Evolutionary conservation across 768 basidiomycete genomes (phyloP).

Genomic region (Tricholoma flavovirens): DNA sequence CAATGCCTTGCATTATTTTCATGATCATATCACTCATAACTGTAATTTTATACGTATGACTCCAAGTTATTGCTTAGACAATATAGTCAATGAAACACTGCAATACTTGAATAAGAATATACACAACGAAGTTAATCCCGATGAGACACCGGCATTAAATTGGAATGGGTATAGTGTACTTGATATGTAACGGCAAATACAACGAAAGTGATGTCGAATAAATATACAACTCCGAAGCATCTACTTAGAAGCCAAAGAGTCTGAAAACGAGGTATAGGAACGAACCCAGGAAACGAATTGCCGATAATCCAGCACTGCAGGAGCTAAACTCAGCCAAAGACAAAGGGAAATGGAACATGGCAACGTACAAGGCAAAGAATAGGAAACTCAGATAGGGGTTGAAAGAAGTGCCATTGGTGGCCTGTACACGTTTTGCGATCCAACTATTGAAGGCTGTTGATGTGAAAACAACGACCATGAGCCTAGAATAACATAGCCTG

Average conservation of each 20-base stretch:
- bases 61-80: neutral
- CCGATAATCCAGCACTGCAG: constrained; percentile 68
- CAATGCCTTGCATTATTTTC: neutral
- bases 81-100: neutral
- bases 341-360: neutral
- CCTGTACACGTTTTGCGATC: constrained; percentile 54
- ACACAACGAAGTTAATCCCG: too few species aligned
- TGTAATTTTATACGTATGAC: neutral
- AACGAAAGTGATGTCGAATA: neutral
- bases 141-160: neutral
- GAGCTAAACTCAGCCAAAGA: neutral
- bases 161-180: neutral
- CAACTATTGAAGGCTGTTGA: constrained; percentile 71
- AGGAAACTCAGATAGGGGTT: constrained; percentile 88
- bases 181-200: neutral
- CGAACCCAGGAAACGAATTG: constrained; percentile 77
- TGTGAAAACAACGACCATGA: constrained; percentile 72
- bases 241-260: constrained; percentile 51
- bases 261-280: constrained; percentile 73
- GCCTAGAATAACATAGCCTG: constrained; percentile 28
- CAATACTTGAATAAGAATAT: too few species aligned
- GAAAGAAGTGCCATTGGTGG: constrained; percentile 51
- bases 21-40: neutral
- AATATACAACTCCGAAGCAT: neutral
- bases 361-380: constrained; percentile 40